These are phyloP conservation scores for Paramicrosporidium saccamoebae DNA, from an alignment of 371 early-diverging fungal genomes.

Conservation along the genomic window DNA sequence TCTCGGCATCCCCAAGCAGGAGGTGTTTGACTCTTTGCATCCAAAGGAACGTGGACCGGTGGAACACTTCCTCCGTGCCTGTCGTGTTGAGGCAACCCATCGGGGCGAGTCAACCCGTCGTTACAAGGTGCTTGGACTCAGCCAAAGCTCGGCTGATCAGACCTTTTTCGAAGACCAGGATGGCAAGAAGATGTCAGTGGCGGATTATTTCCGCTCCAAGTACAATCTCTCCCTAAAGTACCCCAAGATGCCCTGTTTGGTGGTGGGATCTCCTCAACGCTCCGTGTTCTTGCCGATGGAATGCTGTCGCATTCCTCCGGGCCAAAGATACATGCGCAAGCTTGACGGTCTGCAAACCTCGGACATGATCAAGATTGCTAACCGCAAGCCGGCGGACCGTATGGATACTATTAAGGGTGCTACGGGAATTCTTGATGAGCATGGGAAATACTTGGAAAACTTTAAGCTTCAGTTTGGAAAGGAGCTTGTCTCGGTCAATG, in stretches of 20 bases:
- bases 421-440: constrained; percentile 8
- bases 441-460: constrained; percentile 13
- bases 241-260: constrained; percentile 47
- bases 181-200: constrained; percentile 16
- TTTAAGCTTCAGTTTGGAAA: constrained; percentile 26
- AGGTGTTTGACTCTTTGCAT: constrained; percentile 21
- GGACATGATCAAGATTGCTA: constrained; percentile 64
- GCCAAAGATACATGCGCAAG: constrained; percentile 36
- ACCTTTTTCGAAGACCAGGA: constrained; percentile 18
- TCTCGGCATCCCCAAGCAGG: constrained; percentile 13
- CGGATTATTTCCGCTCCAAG: constrained; percentile 22
- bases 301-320: constrained; percentile 35
- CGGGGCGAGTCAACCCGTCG: constrained; percentile 20
- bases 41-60: constrained; percentile 18
- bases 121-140: constrained; percentile 24
- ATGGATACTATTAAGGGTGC: constrained; percentile 16
- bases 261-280: constrained; percentile 14
- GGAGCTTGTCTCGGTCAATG: constrained; percentile 18
- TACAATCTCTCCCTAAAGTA: constrained; percentile 26
- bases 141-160: constrained; percentile 15
- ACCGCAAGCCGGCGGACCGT: constrained; percentile 29
- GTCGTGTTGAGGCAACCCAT: constrained; percentile 30
- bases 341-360: constrained; percentile 48
- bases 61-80: constrained; percentile 22
- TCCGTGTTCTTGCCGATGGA: constrained; percentile 42